These are phyloP conservation scores for Fraxinus anomala DNA, from an alignment of 257 asterid species.

Conservation along the genomic window DNA sequence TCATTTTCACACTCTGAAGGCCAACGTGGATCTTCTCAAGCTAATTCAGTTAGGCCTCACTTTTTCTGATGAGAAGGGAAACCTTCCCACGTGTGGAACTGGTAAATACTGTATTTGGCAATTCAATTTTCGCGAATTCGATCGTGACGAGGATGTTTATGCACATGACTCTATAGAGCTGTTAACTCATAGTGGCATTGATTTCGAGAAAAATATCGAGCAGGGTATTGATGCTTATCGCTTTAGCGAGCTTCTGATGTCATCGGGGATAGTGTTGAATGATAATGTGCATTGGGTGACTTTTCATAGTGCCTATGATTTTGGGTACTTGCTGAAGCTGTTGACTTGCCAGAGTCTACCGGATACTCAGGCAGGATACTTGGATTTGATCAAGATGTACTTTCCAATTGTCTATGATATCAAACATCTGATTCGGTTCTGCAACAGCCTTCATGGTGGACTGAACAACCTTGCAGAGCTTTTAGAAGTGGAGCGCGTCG, in stretches of 20 bases:
- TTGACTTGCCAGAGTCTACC: conserved; percentile 1
- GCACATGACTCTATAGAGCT: not conserved
- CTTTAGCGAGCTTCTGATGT: not conserved
- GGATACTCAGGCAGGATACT: not conserved
- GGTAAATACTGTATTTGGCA: conserved; percentile 3
- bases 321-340: conserved; percentile 1
- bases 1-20: not conserved
- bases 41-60: not conserved
- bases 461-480: not conserved
- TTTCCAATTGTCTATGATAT: conserved; percentile 1
- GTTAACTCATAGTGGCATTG: not conserved
- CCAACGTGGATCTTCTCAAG: conserved; percentile 3
- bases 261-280: not conserved
- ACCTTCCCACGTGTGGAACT: not conserved
- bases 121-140: not conserved
- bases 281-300: conserved; percentile 1
- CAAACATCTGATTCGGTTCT: conserved; percentile 1
- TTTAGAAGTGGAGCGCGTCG: not conserved
- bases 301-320: not conserved
- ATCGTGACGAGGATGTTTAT: not conserved
- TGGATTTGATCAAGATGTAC: not conserved
- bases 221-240: not conserved
- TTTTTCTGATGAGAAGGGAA: not conserved
- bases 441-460: conserved; percentile 1
- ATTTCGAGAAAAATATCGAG: not conserved